Percentiles rank a stretch among this genome's conserved stretches.
These are phyloP conservation scores for Monilinia fructigena DNA, from an alignment of 2,329 filamentous ascomycete species.

Conservation along the genomic window DNA sequence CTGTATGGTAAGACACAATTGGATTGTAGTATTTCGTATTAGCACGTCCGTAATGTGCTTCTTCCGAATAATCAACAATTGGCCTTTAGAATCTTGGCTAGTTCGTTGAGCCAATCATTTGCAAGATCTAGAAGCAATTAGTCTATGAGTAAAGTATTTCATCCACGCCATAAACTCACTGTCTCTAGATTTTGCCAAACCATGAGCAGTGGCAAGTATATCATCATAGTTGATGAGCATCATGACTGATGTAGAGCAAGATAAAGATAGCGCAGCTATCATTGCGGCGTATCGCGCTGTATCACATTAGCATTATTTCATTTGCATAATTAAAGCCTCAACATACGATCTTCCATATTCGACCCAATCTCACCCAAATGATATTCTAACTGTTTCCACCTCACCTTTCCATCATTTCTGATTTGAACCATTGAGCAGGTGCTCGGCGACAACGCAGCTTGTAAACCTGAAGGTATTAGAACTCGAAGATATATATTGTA, in stretches of 20 bases:
- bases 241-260: conserved; percentile 50
- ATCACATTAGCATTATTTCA: conserved; percentile 29
- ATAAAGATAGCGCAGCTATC: conserved; percentile 59
- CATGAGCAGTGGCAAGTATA: conserved; percentile 62
- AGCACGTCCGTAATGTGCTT: conserved; percentile 70
- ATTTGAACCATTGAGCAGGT: conserved; percentile 58
- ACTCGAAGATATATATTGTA: background rate
- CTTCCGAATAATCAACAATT: conserved; percentile 78
- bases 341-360: conserved; percentile 51
- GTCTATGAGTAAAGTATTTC: conserved; percentile 1
- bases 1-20: conserved; percentile 75
- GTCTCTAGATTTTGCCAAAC: conserved; percentile 31
- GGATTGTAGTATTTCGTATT: conserved; percentile 69
- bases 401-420: conserved; percentile 56
- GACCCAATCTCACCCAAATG: conserved; percentile 49
- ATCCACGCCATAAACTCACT: conserved; percentile 29
- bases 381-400: conserved; percentile 58
- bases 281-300: conserved; percentile 56
- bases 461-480: conserved; percentile 47
- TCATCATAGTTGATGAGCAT: conserved; percentile 62
- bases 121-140: conserved; percentile 52
- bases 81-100: conserved; percentile 71
- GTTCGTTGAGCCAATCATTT: conserved; percentile 61
- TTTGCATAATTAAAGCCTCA: background rate
- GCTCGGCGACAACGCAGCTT: conserved; percentile 61